These are phyloP conservation scores for Claviceps sp. DNA, from an alignment of 2,329 filamentous ascomycete genomes.

Conservation along the genomic window DNA sequence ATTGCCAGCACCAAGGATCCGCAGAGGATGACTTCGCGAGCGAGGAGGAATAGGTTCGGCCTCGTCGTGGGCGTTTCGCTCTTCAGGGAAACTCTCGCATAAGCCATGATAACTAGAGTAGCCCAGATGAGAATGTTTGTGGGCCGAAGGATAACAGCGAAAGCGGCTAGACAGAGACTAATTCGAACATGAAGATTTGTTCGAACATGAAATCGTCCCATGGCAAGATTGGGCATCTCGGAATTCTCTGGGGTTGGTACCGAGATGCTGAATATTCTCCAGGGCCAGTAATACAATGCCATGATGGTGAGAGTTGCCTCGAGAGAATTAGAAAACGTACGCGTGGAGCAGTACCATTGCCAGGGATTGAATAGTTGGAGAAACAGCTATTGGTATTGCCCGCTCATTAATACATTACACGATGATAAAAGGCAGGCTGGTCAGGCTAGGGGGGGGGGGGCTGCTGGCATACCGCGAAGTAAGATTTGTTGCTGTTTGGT, in stretches of 20 bases:
- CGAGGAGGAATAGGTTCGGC: slow-evolving; percentile 36
- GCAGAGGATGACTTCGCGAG: slow-evolving; percentile 52
- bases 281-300: slow-evolving; percentile 77
- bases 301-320: slow-evolving; percentile 77
- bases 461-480: slow-evolving; percentile 45
- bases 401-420: neutral
- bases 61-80: slow-evolving; percentile 27
- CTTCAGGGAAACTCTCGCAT: slow-evolving; percentile 26
- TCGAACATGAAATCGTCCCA: slow-evolving; percentile 12
- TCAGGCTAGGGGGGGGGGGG: neutral
- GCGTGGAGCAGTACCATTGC: slow-evolving; percentile 92
- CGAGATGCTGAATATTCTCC: slow-evolving; percentile 47
- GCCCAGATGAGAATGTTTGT: slow-evolving; percentile 85
- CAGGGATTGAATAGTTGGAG: slow-evolving; percentile 42
- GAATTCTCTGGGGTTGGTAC: slow-evolving; percentile 26
- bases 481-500: slow-evolving; percentile 44
- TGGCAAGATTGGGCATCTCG: slow-evolving; percentile 12
- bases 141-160: slow-evolving; percentile 75
- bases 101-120: slow-evolving; percentile 37
- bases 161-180: slow-evolving; percentile 61
- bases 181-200: slow-evolving; percentile 26
- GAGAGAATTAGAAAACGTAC: slow-evolving; percentile 87
- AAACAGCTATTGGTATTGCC: slow-evolving; percentile 16
- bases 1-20: slow-evolving; percentile 45
- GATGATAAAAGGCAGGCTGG: neutral